phyloP scores from a whole-genome alignment of 2,329 filamentous ascomycete genomes.

The Aspergillus sp. region DNA sequence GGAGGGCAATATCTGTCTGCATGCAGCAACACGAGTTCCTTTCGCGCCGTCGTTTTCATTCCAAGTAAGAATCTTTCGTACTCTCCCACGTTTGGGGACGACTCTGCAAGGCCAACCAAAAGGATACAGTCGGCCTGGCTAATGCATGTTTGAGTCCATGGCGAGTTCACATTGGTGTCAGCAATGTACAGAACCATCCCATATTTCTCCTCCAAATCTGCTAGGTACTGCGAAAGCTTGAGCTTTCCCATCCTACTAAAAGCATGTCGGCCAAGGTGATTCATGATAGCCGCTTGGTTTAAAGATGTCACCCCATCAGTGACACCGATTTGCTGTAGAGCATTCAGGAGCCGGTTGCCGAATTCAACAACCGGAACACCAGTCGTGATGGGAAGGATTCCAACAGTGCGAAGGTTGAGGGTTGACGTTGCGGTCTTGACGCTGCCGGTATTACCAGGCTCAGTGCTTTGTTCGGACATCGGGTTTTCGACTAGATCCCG shows the following conservation, averaged over 20 bases:
- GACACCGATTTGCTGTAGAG: conserved; percentile 83
- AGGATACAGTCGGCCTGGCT: conserved; percentile 95
- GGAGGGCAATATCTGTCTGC: conserved; percentile 82
- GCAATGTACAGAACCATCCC: conserved; percentile 93
- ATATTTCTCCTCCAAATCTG: conserved; percentile 95
- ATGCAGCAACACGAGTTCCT: conserved; percentile 87
- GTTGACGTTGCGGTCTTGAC: conserved; percentile 69
- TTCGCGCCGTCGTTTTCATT: conserved; percentile 94
- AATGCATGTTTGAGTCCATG: conserved; percentile 98
- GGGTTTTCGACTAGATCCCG: conserved; percentile 82
- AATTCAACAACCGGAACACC: conserved; percentile 96
- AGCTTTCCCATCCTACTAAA: conserved; percentile 98
- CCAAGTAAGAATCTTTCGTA: conserved; percentile 95
- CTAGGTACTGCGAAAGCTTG: conserved; percentile 91
- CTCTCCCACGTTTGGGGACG: conserved; percentile 86
- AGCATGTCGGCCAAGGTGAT: conserved; percentile 91
- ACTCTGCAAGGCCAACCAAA: conserved; percentile 85
- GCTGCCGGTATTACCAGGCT: conserved; percentile 56
- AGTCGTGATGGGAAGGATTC: conserved; percentile 83
- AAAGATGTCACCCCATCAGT: conserved; percentile 87
- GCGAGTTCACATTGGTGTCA: conserved; percentile 94
- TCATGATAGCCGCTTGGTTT: conserved; percentile 90
- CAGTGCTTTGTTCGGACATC: conserved; percentile 63
- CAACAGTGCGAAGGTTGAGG: conserved; percentile 87
- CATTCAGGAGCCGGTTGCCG: conserved; percentile 81